phyloP scores from a whole-genome alignment of 169 alveolate genomes.

The Amoebophrya sp. region DNA sequence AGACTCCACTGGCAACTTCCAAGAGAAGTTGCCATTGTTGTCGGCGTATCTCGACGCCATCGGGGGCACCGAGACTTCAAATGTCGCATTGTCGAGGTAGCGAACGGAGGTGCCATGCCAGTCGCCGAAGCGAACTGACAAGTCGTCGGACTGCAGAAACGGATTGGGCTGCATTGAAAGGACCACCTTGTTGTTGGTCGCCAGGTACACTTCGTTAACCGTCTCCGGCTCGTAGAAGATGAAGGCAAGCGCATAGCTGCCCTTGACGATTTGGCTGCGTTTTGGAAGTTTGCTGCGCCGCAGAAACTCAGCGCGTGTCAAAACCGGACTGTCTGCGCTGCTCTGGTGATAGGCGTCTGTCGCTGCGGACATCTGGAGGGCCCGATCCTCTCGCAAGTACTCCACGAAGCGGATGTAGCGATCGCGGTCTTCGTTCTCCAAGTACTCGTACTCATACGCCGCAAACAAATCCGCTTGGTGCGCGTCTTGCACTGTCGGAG shows the following conservation, averaged over 20 bases:
- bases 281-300: not conserved
- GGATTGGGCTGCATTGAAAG: not conserved
- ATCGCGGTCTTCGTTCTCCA: not conserved
- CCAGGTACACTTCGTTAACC: not conserved
- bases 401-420: not conserved
- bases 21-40: not conserved
- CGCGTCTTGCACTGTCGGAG: not conserved
- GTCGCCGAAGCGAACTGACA: not conserved
- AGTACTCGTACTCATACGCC: not conserved
- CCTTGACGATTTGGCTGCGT: not conserved
- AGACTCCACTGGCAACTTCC: not conserved
- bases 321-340: not conserved
- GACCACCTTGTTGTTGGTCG: not conserved
- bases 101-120: not conserved
- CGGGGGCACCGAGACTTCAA: not conserved
- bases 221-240: not conserved
- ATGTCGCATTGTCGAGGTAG: not conserved
- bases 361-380: not conserved
- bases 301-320: not conserved
- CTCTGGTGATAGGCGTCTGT: too few relatives aligned
- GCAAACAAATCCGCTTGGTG: conserved; percentile 1
- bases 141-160: conserved; percentile 19
- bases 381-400: not conserved
- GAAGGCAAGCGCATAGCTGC: not conserved
- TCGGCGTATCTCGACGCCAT: not conserved